Evolutionary conservation across 2,329 filamentous ascomycete genomes (phyloP), one percentile per base, ranked within the genome.

Genomic region (Lecanicillium sp.): DNA sequence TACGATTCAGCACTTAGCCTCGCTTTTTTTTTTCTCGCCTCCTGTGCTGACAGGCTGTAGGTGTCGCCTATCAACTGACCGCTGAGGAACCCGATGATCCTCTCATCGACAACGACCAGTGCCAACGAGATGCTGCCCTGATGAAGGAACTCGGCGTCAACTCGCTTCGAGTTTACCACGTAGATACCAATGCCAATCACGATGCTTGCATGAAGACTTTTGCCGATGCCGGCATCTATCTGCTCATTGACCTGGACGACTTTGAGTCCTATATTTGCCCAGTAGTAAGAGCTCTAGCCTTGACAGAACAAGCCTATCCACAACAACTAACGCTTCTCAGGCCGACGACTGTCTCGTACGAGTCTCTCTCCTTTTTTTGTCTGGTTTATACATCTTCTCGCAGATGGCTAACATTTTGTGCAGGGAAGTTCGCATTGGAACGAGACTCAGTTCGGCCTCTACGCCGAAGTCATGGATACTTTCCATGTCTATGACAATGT

Each of bases 141-240:
- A 94, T 94, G 84, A 73, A 85, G 58, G 76, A 79, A 14, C 68
- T 95, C 38, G 86, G 85, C 45, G 77, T 83, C 56, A 94, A 94
- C 58, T 73, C 83, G 20, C 87, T 94, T 52, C 85, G 88, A 41
- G 83, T 92, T 42, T 95, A 95, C 61, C 86, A 94, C 54, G 85
- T 95, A 44, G 81, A 94, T 51, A 65, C 84, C 2, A 58, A 62
- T 3, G 76, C 65, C 22, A 67, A 90, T 56, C 89, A 95, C 59
- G 70, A 75, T 42, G 80, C 71, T 15, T 95, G 87, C 65, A 94
- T 95, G 85, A 70, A 70, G 38, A 80, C 79, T 2, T 85, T 95
- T 56, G 78, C 76, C 11, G 77, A 87, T 50, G 83, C 78, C 30
- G 85, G 85, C 41, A 90, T 95, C 57, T 94, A 94, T 57, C 62